Evolutionary conservation across 139 green algal species (phyloP), one percentile per base, ranked within the genome.

Genomic region (Gonium pectorale): DNA sequence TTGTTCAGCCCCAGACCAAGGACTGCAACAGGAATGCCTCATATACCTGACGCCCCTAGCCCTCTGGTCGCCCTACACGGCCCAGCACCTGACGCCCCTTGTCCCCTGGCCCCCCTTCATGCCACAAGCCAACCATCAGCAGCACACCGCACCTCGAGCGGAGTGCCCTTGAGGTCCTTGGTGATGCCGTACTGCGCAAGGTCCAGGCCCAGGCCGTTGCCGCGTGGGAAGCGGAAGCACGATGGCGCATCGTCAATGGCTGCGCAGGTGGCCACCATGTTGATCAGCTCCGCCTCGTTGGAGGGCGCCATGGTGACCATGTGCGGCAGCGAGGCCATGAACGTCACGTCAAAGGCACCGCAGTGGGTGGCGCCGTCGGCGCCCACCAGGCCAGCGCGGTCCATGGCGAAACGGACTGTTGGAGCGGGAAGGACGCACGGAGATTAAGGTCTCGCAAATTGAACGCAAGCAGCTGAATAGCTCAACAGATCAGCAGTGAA

Each of bases 351-450:
- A 90, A 98, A 98, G 29, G 95, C 93, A 44, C 97, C 97, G 80
- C 92, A 95, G 86, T 99, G 98, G 5, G 98, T 99, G 27, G 98
- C 92, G 60, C 98, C 98, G 81, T 99, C 98, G 11, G 97, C 98
- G 35, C 98, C 98, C 37, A 99, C 98, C 51, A 99, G 86, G 46
- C 98, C 98, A 3, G 96, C 98, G 44, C 98, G 94, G 91, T 99
- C 98, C 96, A 99, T 99, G 0, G 95, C 96, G 92, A 99, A 99
- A 31, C 98, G 95, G 11, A 82, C 75, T 82, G 74, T 31, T n/a
- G n/a, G n/a, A n/a, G n/a, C n/a, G n/a, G n/a, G n/a, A n/a, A n/a
- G 26, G n/a, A n/a, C n/a, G n/a, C n/a, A n/a, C n/a, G n/a, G n/a
- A n/a, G n/a, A n/a, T n/a, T n/a, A n/a, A n/a, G n/a, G n/a, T n/a